Base-by-base conservation (phyloP, 2,329 filamentous ascomycete species). In the Decorospora gaudefroyi region DNA sequence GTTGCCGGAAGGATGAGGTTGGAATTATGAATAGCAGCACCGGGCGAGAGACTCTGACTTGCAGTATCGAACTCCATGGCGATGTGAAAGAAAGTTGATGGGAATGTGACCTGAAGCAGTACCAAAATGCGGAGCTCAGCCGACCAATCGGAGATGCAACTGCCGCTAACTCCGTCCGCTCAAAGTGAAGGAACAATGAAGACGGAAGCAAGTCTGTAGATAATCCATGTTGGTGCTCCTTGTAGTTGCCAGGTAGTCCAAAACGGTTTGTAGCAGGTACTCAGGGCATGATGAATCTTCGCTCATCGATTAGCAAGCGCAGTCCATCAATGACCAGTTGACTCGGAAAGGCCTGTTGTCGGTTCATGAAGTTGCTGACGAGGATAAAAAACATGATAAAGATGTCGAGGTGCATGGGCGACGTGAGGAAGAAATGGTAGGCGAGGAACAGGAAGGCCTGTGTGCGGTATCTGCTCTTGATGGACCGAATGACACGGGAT, bases 1-100 rank as follows among this genome's bases (percentile, higher is more conserved):
- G 88, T 95, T 22, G 85, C 76, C 1, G 92, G 92, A 3, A 97
- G 81, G 57, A 85, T 74, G 7, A 83, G 73, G 50, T 72, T 75
- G 8, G 74, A 55, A 31, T 65, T 57, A 25, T 62, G 61, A 17
- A 59, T 64, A 16, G 62, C 68, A 36, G 64, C 63, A 32, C 57
- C 55, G 17, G 69, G 68, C 25, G 70, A 71, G 11, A 71, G 65
- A 49, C 64, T 67, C 49, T 68, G 64, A 41, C 65, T 68, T 12
- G 58, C 57, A 4, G 61, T 59, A 36, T 69, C 67, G 46, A 69
- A 55, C 54, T 70, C 65, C 67, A 70, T 70, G 30, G 46, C 35
- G 34, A 38, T 33, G 29, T 47, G 27, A 48, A 39, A 25, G 38
- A 43, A 29, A 50, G 22, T 44, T 48, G 45, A 36, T 39, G 39